Conservation (phyloP, 441 rosid genomes). For the Croton laevigatus region DNA sequence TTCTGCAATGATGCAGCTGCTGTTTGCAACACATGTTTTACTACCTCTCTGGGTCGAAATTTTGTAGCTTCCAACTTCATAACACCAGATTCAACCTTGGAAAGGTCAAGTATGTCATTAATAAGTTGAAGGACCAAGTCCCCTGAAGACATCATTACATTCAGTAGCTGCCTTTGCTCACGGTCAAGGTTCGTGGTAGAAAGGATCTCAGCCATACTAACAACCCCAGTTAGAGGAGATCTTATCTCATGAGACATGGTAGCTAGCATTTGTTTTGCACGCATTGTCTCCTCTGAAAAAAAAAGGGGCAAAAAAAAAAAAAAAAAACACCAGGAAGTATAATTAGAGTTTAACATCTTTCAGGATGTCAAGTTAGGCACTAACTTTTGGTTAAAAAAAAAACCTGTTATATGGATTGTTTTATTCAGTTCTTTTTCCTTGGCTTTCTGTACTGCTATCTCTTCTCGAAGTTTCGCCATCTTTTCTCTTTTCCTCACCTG, state of each 20-base stretch:
- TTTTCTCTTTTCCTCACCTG: constrained; percentile 84
- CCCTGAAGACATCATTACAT: constrained; percentile 95
- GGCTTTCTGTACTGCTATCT: constrained; percentile 93
- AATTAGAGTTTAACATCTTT: constrained; percentile 9
- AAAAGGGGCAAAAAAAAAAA: no score
- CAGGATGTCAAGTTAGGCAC: background rate
- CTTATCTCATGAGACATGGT: constrained; percentile 99
- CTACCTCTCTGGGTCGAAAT: constrained; percentile 90
- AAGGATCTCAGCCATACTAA: constrained; percentile 96
- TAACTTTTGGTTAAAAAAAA: background rate
- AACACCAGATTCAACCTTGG: constrained; percentile 98
- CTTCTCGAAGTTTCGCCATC: constrained; percentile 85
- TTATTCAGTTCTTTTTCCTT: constrained; percentile 93
- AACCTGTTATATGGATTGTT: constrained; percentile 97
- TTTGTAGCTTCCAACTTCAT: constrained; percentile 97
- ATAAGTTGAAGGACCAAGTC: constrained; percentile 93
- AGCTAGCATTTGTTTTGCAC: constrained; percentile 95
- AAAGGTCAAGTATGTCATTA: constrained; percentile 94
- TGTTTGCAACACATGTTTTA: constrained; percentile 93
- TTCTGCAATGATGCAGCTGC: constrained; percentile 90
- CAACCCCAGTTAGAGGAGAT: constrained; percentile 89
- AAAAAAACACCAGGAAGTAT: background rate
- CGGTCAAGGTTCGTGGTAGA: constrained; percentile 64
- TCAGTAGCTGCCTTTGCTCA: constrained; percentile 74
- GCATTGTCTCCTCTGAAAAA: constrained; percentile 92